Evolutionary conservation across 164 flowering plant genomes (phyloP), one percentile per base, ranked within the genome.

Genomic region (Nymphaea thermarum): DNA sequence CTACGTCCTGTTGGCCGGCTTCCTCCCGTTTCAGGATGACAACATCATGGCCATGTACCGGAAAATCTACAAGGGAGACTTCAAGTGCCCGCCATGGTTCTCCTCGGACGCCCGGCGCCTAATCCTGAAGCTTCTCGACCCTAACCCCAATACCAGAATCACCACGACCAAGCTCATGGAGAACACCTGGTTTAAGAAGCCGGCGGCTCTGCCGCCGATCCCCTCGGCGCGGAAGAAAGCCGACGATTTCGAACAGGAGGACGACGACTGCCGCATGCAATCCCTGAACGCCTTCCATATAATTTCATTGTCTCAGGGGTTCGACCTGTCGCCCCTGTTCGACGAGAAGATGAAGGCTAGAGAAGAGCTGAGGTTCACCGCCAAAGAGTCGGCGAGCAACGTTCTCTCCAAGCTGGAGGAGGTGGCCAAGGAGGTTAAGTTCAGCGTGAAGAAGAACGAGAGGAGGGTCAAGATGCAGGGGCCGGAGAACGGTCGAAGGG

Each of bases 51-150:
- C 81, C 7, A 81, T 84, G 85, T 84, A 84, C 44, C 70, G 72
- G 70, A 84, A 84, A 77, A 82, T 84, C 62, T 75, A 79, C 80
- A 65, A 78, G 6, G 85, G 85, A 0, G 87, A 84, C 45, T 84
- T 82, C 78, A 79, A 74, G 67, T 84, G 85, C 60, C 87, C 87
- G 42, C 84, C 87, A 15, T 84, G 87, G 87, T 78, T 84, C 47
- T 82, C 85, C 0, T 57, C 85, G 2, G 85, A 84, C 7, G 45
- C 84, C 5, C 76, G 84, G 15, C 68, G 80, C 6, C 64, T 84
- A 10, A 62, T 84, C 10, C 77, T 79, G 15, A 79, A 70, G 68
- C 80, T 84, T 4, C 79, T 84, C 0, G 87, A 82, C 64, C 84
- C 85, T 6, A 82, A 84, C 61, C 85, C 87, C 0, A 68, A 61